A percentile compares a stretch with the other conserved stretches of the same genome.
These are phyloP conservation scores for Podospora pseudoanserina DNA, from an alignment of 495 filamentous ascomycete genomes.

Conservation along the genomic window DNA sequence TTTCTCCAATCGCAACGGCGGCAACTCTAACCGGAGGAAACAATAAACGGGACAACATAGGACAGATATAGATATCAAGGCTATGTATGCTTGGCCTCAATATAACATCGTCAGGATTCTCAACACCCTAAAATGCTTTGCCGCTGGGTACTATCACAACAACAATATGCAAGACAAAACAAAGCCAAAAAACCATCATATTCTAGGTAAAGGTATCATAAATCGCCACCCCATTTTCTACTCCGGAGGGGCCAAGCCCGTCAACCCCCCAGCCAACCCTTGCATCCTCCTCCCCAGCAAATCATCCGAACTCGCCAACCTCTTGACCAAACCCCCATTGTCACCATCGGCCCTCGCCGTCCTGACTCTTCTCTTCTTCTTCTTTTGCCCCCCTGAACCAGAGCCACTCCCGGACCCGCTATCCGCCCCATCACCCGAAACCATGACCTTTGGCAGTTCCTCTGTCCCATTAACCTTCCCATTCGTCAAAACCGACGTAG, in stretches of 20 bases:
- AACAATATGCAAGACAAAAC: background rate
- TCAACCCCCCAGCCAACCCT: slow-evolving; percentile 73
- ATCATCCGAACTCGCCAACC: slow-evolving; percentile 76
- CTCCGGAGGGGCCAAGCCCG: slow-evolving; percentile 52
- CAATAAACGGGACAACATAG: too few species aligned
- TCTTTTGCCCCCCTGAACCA: background rate
- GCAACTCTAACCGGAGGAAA: background rate
- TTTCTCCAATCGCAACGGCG: background rate
- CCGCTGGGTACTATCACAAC: background rate
- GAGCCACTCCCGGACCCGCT: background rate
- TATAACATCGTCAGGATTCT: background rate
- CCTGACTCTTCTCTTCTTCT: slow-evolving; percentile 7
- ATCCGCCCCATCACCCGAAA: background rate
- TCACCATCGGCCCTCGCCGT: slow-evolving; percentile 15
- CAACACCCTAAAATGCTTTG: background rate
- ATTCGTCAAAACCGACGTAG: slow-evolving; percentile 2
- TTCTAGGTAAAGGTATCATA: background rate
- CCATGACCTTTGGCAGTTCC: background rate
- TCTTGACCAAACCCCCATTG: slow-evolving; percentile 56
- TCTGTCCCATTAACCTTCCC: slow-evolving; percentile 7
- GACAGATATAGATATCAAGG: background rate
- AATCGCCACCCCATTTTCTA: background rate
- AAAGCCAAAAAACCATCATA: background rate
- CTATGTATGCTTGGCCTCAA: background rate
- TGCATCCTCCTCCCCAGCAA: slow-evolving; percentile 81